Conservation (phyloP, 2,329 filamentous ascomycete genomes). For the Capronia epimyces region DNA sequence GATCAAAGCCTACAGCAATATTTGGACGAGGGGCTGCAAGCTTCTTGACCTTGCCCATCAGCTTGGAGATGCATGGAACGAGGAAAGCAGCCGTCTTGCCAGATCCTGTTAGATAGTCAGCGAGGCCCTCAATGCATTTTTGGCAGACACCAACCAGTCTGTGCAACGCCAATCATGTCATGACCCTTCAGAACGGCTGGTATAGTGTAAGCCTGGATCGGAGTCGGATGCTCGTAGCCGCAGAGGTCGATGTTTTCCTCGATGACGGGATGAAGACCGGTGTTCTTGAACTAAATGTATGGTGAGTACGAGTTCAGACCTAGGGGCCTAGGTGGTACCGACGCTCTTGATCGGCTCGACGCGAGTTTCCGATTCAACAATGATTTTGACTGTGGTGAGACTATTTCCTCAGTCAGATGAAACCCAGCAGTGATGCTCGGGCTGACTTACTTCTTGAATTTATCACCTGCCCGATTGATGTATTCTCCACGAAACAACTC, state of each 20-base stretch:
- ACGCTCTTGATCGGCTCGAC: slow-evolving; percentile 48
- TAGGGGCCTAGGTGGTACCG: background rate
- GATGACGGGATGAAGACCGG: slow-evolving; percentile 81
- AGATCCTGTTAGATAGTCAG: slow-evolving; percentile 58
- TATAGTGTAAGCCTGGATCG: slow-evolving; percentile 80
- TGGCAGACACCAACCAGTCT: slow-evolving; percentile 64
- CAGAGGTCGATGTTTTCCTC: slow-evolving; percentile 68
- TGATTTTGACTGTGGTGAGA: slow-evolving; percentile 47
- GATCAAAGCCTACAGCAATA: slow-evolving; percentile 49
- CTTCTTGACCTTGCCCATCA: slow-evolving; percentile 95
- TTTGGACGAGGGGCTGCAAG: slow-evolving; percentile 72
- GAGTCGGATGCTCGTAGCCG: slow-evolving; percentile 68
- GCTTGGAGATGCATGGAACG: slow-evolving; percentile 76
- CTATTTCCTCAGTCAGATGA: slow-evolving; percentile 30
- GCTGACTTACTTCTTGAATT: slow-evolving; percentile 56
- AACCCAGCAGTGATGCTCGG: background rate
- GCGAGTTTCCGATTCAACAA: slow-evolving; percentile 45
- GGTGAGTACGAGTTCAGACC: slow-evolving; percentile 17
- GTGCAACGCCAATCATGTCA: slow-evolving; percentile 83
- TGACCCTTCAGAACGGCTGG: slow-evolving; percentile 70
- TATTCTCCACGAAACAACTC: slow-evolving; percentile 62
- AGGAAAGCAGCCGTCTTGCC: slow-evolving; percentile 94
- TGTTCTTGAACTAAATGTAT: slow-evolving; percentile 58
- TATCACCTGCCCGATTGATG: slow-evolving; percentile 52
- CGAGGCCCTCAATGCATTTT: background rate